These are phyloP conservation scores for Talaromyces ruber DNA, from an alignment of 495 filamentous ascomycete species.

Conservation along the genomic window DNA sequence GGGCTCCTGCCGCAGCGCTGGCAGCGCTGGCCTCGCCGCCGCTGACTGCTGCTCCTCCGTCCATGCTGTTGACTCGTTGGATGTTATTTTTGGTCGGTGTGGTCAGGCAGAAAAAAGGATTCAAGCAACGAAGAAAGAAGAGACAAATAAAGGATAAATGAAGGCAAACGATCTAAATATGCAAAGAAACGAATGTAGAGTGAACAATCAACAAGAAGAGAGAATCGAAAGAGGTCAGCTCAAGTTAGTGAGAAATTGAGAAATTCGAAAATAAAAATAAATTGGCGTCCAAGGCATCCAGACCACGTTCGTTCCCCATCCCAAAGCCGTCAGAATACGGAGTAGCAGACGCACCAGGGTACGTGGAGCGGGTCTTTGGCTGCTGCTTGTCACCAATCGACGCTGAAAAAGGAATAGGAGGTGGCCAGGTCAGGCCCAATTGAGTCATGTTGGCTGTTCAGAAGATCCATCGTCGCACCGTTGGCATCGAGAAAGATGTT, in stretches of 20 bases:
- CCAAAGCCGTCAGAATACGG: not conserved
- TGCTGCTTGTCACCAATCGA: not conserved
- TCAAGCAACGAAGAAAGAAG: not conserved
- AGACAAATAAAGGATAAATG: not conserved
- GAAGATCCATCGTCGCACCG: not conserved
- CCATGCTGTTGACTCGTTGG: constrained; percentile 2
- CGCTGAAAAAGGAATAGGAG: not conserved
- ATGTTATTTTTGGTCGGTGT: not conserved
- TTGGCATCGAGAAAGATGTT: not conserved
- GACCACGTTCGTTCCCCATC: not conserved
- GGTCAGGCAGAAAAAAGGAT: not conserved
- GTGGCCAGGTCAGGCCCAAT: not conserved
- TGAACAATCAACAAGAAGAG: not conserved
- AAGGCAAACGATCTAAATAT: not conserved
- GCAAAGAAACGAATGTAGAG: not conserved
- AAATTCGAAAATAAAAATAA: not conserved
- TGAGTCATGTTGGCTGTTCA: not conserved
- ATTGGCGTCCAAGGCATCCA: not conserved
- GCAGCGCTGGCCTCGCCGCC: constrained; percentile 8
- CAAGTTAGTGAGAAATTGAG: not conserved
- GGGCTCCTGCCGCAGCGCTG: constrained; percentile 10
- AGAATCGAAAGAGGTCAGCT: not conserved
- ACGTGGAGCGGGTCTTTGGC: not conserved
- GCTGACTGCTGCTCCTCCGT: constrained; percentile 7
- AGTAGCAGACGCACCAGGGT: not conserved